These are phyloP conservation scores for Biancaea sappan DNA, from an alignment of 306 rosid species.

Conservation along the genomic window DNA sequence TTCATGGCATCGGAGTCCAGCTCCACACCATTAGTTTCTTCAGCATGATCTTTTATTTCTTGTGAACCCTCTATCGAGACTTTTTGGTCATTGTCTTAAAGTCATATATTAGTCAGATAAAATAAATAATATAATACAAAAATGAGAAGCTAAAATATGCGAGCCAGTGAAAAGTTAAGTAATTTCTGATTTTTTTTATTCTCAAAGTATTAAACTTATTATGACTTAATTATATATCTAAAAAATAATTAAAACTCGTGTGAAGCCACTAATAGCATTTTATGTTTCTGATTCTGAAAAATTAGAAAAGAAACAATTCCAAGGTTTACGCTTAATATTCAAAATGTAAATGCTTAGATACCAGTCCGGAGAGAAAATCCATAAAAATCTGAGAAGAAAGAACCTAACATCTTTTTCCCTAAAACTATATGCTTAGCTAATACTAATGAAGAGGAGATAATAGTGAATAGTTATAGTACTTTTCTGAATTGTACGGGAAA, in stretches of 20 bases:
- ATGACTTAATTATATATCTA: no score
- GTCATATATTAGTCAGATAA: no score
- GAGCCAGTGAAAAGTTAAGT: no score
- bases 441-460: not conserved
- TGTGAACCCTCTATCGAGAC: not conserved
- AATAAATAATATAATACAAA: no score
- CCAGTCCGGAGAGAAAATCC: not conserved
- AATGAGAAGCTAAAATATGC: no score
- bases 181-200: no score
- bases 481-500: not conserved
- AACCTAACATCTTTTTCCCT: not conserved
- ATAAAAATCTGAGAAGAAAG: not conserved
- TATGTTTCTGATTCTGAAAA: not conserved
- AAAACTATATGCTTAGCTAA: not conserved
- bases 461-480: no score
- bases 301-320: not conserved
- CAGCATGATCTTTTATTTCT: conserved; percentile 30
- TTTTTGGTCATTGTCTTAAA: no score
- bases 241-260: no score
- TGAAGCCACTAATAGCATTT: no score
- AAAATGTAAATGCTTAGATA: not conserved
- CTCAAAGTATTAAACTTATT: no score
- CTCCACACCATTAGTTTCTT: conserved; percentile 48
- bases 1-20: conserved; percentile 53
- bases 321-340: not conserved